phyloP scores from a whole-genome alignment of 306 rosid species.

The Lathyrus aphaca region DNA sequence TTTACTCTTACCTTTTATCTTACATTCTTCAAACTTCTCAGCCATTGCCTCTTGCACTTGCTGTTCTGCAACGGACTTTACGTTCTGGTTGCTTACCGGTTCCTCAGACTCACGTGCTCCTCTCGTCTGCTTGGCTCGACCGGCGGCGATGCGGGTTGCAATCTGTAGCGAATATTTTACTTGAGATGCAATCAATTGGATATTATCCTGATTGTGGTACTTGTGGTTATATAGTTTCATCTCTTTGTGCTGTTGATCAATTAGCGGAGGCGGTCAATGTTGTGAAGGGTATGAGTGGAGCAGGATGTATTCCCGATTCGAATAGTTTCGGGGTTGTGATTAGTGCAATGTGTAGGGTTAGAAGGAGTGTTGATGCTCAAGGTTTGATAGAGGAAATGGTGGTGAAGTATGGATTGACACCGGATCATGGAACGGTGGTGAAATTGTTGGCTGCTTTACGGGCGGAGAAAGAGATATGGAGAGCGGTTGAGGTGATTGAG shows the following conservation, averaged over 20 bases:
- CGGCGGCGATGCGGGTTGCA: constrained; percentile 39
- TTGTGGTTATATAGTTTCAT: constrained; percentile 65
- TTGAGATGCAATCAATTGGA: constrained; percentile 72
- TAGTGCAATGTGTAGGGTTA: constrained; percentile 57
- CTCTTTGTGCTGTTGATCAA: constrained; percentile 73
- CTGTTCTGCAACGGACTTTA: constrained; percentile 65
- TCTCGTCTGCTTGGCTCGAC: constrained; percentile 69
- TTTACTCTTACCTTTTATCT: constrained; percentile 61
- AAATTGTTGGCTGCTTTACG: constrained; percentile 61
- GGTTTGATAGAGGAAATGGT: constrained; percentile 66
- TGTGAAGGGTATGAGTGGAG: constrained; percentile 73
- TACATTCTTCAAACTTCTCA: constrained; percentile 65
- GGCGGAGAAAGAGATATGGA: constrained; percentile 72
- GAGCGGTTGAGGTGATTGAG: constrained; percentile 63
- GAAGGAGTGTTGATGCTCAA: constrained; percentile 59
- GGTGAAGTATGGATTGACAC: constrained; percentile 59
- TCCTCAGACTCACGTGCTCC: constrained; percentile 68
- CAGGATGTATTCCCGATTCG: constrained; percentile 73
- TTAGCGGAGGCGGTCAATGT: constrained; percentile 67
- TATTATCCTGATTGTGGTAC: constrained; percentile 65
- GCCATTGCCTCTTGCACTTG: constrained; percentile 65
- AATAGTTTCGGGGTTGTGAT: constrained; percentile 64
- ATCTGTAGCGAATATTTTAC: constrained; percentile 55
- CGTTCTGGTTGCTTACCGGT: constrained; percentile 72
- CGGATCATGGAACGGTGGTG: constrained; percentile 62